A percentile compares a stretch with the other conserved stretches of the same genome.
phyloP scores from a whole-genome alignment of 352 stramenopile genomes.

The Pythium vanterpoolii region DNA sequence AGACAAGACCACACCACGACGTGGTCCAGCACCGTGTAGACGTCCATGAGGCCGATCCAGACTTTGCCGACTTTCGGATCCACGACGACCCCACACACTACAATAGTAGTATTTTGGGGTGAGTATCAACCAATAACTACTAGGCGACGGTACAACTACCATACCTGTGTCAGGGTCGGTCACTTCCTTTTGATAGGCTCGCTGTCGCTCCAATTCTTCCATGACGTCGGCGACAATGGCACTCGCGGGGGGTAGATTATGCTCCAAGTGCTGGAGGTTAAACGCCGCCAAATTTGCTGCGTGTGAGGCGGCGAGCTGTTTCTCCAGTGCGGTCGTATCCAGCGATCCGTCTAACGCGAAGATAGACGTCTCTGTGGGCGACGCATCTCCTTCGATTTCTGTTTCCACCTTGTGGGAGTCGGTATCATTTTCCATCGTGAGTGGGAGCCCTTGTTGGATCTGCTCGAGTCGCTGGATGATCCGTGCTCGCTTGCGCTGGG shows the following conservation, averaged over 20 bases:
- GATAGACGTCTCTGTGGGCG: not conserved
- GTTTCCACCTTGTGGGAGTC: not conserved
- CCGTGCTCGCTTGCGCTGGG: slow-evolving; percentile 7
- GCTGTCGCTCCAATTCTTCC: slow-evolving; percentile 18
- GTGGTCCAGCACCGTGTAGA: slow-evolving; percentile 44
- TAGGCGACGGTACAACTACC: not conserved
- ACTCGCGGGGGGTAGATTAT: slow-evolving; percentile 34
- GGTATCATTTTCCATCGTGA: slow-evolving; percentile 1
- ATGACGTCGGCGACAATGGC: slow-evolving; percentile 41
- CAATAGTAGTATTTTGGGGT: not conserved
- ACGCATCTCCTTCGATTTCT: not conserved
- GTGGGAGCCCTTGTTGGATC: slow-evolving; percentile 18
- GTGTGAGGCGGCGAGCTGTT: slow-evolving; percentile 29
- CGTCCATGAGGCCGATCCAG: slow-evolving; percentile 18
- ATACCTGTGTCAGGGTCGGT: slow-evolving; percentile 20
- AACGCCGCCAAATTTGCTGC: slow-evolving; percentile 32
- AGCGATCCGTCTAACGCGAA: not conserved
- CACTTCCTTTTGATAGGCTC: slow-evolving; percentile 14
- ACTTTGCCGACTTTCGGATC: slow-evolving; percentile 14
- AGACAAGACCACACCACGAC: slow-evolving; percentile 50
- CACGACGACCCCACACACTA: slow-evolving; percentile 18
- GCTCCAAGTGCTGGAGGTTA: slow-evolving; percentile 54
- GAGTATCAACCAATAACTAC: not conserved
- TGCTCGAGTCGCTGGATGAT: slow-evolving; percentile 16
- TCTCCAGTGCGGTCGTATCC: slow-evolving; percentile 21